Conservation (phyloP, 441 rosid species). For the Gossypium laxum region DNA sequence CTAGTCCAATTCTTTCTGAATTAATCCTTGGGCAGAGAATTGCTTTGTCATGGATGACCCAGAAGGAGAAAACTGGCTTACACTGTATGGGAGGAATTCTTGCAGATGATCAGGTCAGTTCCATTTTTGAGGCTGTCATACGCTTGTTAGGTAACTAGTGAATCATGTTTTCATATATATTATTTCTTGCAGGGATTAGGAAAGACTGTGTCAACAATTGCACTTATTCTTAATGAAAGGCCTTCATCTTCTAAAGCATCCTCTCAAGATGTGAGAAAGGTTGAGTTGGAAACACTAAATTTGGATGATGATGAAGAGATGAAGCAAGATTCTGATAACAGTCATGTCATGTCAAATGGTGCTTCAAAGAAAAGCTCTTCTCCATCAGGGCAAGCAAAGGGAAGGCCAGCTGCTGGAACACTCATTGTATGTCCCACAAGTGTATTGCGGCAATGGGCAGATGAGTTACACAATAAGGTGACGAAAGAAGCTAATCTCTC, state of each 20-base stretch:
- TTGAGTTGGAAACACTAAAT: constrained; percentile 53
- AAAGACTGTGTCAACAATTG: constrained; percentile 86
- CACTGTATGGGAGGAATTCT: constrained; percentile 92
- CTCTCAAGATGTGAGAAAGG: constrained; percentile 29
- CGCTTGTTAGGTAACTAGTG: neutral
- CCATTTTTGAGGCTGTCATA: constrained; percentile 20
- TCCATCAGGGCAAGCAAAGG: constrained; percentile 34
- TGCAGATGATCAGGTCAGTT: constrained; percentile 88
- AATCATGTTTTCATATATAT: neutral
- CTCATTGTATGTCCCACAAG: constrained; percentile 98
- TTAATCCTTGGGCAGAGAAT: constrained; percentile 53
- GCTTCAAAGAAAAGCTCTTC: constrained; percentile 16
- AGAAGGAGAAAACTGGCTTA: constrained; percentile 58
- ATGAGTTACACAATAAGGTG: constrained; percentile 76
- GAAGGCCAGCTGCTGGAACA: constrained; percentile 90
- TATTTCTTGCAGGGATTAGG: constrained; percentile 71
- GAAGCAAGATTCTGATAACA: constrained; percentile 25
- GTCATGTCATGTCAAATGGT: constrained; percentile 20
- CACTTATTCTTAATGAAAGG: constrained; percentile 83
- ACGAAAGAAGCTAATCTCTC: constrained; percentile 49
- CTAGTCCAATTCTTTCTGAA: neutral
- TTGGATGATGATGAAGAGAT: constrained; percentile 41
- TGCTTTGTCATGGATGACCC: constrained; percentile 94
- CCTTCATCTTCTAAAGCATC: constrained; percentile 36
- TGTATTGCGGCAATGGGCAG: constrained; percentile 89